Evolutionary conservation across 2,329 filamentous ascomycete genomes (phyloP).

Genomic region (Ophiostoma sp.): DNA sequence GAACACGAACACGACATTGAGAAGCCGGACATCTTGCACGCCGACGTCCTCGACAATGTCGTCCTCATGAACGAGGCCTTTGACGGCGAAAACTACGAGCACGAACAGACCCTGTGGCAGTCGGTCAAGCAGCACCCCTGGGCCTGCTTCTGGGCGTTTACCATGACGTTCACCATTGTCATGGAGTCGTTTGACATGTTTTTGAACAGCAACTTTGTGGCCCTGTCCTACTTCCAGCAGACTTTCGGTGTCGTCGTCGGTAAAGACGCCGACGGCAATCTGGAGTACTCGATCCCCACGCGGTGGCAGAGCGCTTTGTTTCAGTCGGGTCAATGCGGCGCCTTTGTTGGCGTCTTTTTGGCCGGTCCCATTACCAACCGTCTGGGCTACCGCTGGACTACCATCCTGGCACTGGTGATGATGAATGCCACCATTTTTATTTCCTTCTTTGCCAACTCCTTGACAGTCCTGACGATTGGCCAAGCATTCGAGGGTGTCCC

Average conservation of each 20-base stretch:
- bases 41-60: constrained; percentile 47
- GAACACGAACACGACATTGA: neutral
- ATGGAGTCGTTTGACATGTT: constrained; percentile 67
- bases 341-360: constrained; percentile 59
- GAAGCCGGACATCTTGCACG: constrained; percentile 52
- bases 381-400: constrained; percentile 61
- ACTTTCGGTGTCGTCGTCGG: constrained; percentile 47
- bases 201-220: constrained; percentile 60
- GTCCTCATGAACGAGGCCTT: constrained; percentile 51
- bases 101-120: constrained; percentile 38
- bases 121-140: constrained; percentile 39
- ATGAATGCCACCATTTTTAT: constrained; percentile 60
- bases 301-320: constrained; percentile 61
- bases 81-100: constrained; percentile 52
- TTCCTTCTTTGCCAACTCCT: constrained; percentile 51
- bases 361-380: constrained; percentile 59
- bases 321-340: constrained; percentile 56
- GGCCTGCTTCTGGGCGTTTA: constrained; percentile 42
- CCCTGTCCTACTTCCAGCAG: constrained; percentile 48
- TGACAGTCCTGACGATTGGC: constrained; percentile 43
- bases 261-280: constrained; percentile 18
- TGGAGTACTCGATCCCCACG: constrained; percentile 46
- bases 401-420: constrained; percentile 53
- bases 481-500: constrained; percentile 63
- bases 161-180: constrained; percentile 46